Conservation (phyloP, 768 basidiomycete species). For the Phaffia australis region DNA sequence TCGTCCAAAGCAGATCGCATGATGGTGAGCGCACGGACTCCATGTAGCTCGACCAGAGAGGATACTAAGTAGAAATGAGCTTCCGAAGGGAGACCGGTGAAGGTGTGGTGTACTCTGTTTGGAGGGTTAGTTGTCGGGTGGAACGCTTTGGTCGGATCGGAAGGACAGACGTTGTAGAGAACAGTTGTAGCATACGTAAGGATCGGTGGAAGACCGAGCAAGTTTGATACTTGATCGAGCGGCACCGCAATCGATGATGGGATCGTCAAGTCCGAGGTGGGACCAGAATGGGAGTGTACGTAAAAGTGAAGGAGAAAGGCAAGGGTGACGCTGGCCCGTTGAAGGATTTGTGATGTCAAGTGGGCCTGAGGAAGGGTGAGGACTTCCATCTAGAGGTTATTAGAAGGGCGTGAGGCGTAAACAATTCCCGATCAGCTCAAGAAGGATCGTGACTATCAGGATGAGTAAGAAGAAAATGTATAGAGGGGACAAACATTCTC, state of each 20-base stretch:
- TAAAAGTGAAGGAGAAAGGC: slow-evolving; percentile 85
- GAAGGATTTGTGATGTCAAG: slow-evolving; percentile 51
- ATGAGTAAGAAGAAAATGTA: neutral
- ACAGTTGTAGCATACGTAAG: slow-evolving; percentile 87
- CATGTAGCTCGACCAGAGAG: slow-evolving; percentile 72
- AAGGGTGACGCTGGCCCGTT: slow-evolving; percentile 79
- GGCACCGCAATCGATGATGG: slow-evolving; percentile 64
- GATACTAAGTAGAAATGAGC: slow-evolving; percentile 79
- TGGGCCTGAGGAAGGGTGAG: slow-evolving; percentile 50
- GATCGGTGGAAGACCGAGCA: slow-evolving; percentile 72
- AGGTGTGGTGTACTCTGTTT: slow-evolving; percentile 39
- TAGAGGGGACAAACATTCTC: slow-evolving; percentile 11
- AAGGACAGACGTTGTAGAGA: slow-evolving; percentile 57
- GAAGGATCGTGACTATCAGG: neutral
- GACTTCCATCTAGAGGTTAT: slow-evolving; percentile 52
- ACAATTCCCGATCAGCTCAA: neutral
- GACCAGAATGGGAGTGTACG: slow-evolving; percentile 46
- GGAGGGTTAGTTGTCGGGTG: slow-evolving; percentile 47
- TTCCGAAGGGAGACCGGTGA: slow-evolving; percentile 70
- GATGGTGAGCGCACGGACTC: slow-evolving; percentile 69
- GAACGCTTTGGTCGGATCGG: slow-evolving; percentile 27
- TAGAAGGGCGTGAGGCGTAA: neutral
- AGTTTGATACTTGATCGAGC: slow-evolving; percentile 54
- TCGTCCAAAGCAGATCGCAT: slow-evolving; percentile 84
- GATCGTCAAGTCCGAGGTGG: slow-evolving; percentile 39